Percentiles rank a stretch among this genome's conserved stretches.
phyloP scores from a whole-genome alignment of 257 asterid species.

The Nicotiana otophora region DNA sequence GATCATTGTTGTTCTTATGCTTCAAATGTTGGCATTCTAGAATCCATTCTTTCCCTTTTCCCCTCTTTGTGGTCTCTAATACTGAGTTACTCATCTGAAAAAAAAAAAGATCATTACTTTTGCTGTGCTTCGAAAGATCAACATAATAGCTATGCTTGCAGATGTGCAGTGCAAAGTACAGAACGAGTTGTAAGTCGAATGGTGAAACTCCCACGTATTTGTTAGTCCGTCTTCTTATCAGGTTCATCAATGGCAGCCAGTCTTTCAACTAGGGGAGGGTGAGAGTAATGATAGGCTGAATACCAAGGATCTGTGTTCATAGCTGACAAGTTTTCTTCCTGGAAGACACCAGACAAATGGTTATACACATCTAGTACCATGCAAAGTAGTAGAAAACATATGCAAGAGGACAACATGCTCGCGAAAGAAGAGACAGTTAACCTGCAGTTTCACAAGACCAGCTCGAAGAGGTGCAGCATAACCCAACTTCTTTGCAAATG shows the following conservation, averaged over 20 bases:
- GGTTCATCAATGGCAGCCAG: conserved; percentile 70
- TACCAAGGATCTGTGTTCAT: conserved; percentile 97
- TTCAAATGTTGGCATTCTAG: no score
- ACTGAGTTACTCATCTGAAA: no score
- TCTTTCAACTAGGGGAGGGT: conserved; percentile 94
- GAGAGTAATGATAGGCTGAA: conserved; percentile 95
- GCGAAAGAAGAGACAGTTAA: conserved; percentile 15
- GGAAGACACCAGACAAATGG: conserved; percentile 12
- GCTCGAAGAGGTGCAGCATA: conserved; percentile 74
- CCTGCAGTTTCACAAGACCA: conserved; percentile 95
- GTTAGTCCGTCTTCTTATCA: conserved; percentile 72
- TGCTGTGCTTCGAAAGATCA: no score
- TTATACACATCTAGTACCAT: neutral
- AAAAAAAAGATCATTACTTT: no score
- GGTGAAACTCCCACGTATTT: neutral
- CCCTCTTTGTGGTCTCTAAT: no score
- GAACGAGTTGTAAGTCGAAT: neutral
- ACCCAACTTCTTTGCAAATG: conserved; percentile 92
- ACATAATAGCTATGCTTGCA: neutral
- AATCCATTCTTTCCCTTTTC: no score
- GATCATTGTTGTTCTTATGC: no score
- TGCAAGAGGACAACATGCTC: neutral
- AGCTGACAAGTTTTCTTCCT: conserved; percentile 92
- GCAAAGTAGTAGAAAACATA: neutral
- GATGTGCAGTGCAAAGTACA: neutral